These are phyloP conservation scores for Ogataea pilisensis DNA, from an alignment of 805 yeast species.

Conservation along the genomic window DNA sequence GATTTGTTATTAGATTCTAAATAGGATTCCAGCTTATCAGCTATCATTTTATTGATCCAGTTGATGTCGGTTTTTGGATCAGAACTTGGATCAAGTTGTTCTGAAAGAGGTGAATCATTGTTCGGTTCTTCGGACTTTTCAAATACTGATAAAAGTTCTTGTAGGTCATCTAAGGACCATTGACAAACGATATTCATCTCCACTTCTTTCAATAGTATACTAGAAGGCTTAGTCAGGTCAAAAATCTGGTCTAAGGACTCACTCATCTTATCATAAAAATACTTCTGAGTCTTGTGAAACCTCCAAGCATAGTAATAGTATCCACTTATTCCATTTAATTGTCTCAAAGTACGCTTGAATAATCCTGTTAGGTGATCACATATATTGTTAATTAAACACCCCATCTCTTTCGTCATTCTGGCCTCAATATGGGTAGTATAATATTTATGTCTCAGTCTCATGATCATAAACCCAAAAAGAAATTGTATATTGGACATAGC, in stretches of 20 bases:
- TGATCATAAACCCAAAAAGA: conserved; percentile 1
- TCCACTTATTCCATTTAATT: conserved; percentile 10
- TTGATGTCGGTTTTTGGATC: conserved; percentile 1
- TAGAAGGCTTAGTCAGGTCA: conserved; percentile 9
- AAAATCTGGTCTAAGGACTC: conserved; percentile 4
- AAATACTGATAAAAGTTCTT: conserved; percentile 1
- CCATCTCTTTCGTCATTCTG: conserved; percentile 6
- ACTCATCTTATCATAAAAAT: conserved; percentile 6
- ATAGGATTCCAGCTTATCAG: conserved; percentile 1
- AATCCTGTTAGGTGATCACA: neutral
- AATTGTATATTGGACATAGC: conserved; percentile 11
- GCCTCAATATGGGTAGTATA: conserved; percentile 11
- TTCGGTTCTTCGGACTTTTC: neutral
- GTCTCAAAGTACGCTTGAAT: neutral
- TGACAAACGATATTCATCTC: conserved; percentile 2
- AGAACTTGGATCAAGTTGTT: neutral
- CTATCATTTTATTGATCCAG: conserved; percentile 13
- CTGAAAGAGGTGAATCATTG: neutral
- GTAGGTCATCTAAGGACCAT: conserved; percentile 5
- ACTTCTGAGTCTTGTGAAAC: conserved; percentile 14
- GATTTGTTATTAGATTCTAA: neutral
- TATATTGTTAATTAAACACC: neutral
- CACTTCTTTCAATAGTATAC: conserved; percentile 1
- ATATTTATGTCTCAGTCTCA: conserved; percentile 13
- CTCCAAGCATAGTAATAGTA: conserved; percentile 25